Base-by-base conservation (phyloP, 345 rosid genomes). In the Kernera saxatilis region DNA sequence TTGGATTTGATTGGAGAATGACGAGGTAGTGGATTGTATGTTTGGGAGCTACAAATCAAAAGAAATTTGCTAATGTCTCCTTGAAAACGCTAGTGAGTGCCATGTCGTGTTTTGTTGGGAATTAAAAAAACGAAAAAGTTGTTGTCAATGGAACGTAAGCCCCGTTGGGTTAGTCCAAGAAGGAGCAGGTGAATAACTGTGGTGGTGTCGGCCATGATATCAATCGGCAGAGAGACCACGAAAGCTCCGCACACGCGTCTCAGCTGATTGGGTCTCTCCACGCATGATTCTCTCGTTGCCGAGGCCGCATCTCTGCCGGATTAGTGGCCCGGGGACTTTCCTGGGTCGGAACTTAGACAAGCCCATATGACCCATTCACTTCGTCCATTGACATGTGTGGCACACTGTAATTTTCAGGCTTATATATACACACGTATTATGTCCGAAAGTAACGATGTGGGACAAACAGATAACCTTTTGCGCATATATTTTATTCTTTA, bases 241-340 rank as follows among this genome's bases (percentile, higher is more conserved):
- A 2, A 73, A 18, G 62, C 72, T 74, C 68, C 72, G 5, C 68
- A 74, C 54, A 59, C 69, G 54, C 49, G 63, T 74, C 78, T 67
- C 73, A 58, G 62, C 55, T 11, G 3, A 18, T 12, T 29, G 39
- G 0, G 4, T 21, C 56, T 59, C 73, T 51, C 49, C 39, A 30
- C 55, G 54, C 9, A 41, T 0, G 40, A 67, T 5, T 67, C 46
- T 40, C 78, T 74, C 63, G 73, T 67, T 40, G 1, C 56, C 63
- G 64, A 59, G 69, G 68, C 56, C 49, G 73, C 69, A 74, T 67
- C 78, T 74, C 73, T 74, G 63, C 78, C n/a, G 32, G 17, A 40
- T 0, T 1, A 17, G 30, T 67, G 63, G 48, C 73, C 78, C 73
- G 71, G 77, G 65, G 59, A 73, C 72, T 73, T 73, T 73, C 72